Percentiles rank a stretch among this genome's conserved stretches.
These are phyloP conservation scores for Hortaea sp. DNA, from an alignment of 2,329 filamentous ascomycete genomes.

Conservation along the genomic window DNA sequence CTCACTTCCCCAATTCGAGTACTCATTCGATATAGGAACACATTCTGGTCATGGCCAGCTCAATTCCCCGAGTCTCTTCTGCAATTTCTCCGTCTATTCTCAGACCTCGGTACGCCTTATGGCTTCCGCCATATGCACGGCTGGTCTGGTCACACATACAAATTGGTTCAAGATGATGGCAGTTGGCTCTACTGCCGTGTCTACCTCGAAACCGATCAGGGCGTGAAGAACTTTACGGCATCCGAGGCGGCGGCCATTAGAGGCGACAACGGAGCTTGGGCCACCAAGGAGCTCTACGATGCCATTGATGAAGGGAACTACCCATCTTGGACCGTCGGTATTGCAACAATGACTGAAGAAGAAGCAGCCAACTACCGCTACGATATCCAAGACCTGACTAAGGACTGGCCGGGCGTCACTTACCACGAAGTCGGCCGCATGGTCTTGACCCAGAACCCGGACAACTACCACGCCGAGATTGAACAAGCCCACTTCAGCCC, in stretches of 20 bases:
- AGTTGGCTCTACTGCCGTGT: constrained; percentile 43
- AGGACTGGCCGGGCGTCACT: constrained; percentile 43
- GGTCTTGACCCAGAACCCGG: constrained; percentile 41
- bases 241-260: constrained; percentile 28
- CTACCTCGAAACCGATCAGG: constrained; percentile 39
- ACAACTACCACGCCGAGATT: constrained; percentile 59
- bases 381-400: constrained; percentile 49
- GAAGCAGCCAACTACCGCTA: constrained; percentile 39
- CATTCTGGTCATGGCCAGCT: too few relatives aligned
- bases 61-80: too few relatives aligned
- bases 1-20: constrained; percentile 28
- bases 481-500: constrained; percentile 60
- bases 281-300: constrained; percentile 31
- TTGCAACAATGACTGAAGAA: constrained; percentile 46
- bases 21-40: not conserved
- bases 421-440: constrained; percentile 37
- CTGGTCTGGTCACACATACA: constrained; percentile 38
- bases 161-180: constrained; percentile 22
- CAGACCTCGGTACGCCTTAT: not conserved
- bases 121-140: constrained; percentile 26
- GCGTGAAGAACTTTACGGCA: constrained; percentile 35
- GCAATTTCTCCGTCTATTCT: too few relatives aligned
- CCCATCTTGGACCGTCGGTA: constrained; percentile 42
- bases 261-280: constrained; percentile 28
- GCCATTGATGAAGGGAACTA: constrained; percentile 37